phyloP scores from a whole-genome alignment of 768 basidiomycete genomes.

The Phaeotremella fagi region DNA sequence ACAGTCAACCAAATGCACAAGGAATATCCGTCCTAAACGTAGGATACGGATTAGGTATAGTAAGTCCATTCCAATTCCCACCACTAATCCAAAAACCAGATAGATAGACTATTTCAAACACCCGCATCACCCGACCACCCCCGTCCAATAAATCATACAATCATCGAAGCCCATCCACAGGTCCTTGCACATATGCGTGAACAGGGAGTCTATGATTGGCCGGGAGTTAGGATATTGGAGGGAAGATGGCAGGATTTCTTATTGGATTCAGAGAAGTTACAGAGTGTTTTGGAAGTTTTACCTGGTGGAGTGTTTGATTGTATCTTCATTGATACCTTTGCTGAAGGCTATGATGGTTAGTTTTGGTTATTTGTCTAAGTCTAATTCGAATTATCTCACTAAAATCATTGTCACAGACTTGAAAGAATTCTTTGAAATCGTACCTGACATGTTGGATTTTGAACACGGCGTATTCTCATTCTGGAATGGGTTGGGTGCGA shows the following conservation, averaged over 20 bases:
- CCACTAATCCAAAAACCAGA: conserved; percentile 54
- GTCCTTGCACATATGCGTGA: conserved; percentile 76
- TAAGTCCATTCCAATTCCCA: conserved; percentile 24
- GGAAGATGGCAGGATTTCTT: conserved; percentile 88
- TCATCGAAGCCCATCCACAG: conserved; percentile 90
- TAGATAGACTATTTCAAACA: conserved; percentile 74
- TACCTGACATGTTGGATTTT: conserved; percentile 70
- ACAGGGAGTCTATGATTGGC: conserved; percentile 69
- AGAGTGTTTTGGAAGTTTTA: conserved; percentile 27
- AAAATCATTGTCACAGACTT: no score
- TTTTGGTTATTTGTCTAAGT: not conserved
- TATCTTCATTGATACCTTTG: conserved; percentile 89
- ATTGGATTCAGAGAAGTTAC: conserved; percentile 31
- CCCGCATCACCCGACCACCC: conserved; percentile 49
- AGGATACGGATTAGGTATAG: conserved; percentile 89
- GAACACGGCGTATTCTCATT: conserved; percentile 82
- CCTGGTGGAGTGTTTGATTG: conserved; percentile 77
- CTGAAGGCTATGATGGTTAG: conserved; percentile 71
- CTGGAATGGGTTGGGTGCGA: conserved; percentile 95
- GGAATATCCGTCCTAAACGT: conserved; percentile 72
- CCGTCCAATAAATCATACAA: conserved; percentile 69
- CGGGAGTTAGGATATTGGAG: conserved; percentile 72
- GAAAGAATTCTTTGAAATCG: conserved; percentile 69
- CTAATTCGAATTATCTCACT: not conserved
- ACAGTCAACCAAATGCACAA: conserved; percentile 20